Evolutionary conservation across 2,329 filamentous ascomycete genomes (phyloP), one percentile per base, ranked within the genome.

Genomic region (Xylariaceae sp.): DNA sequence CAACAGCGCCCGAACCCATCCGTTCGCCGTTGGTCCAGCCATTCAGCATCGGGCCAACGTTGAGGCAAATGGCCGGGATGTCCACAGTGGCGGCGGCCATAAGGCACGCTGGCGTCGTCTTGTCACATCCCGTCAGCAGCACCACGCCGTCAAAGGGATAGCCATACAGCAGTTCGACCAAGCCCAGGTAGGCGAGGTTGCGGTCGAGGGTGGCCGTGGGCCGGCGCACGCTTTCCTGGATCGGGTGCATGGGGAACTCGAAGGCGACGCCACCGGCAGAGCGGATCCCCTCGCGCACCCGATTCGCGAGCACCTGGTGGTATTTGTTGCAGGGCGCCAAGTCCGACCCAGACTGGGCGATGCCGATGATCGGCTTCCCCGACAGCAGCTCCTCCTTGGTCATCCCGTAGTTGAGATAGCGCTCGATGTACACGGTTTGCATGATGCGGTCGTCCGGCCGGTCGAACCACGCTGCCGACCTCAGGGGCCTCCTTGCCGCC

Each of bases 21-120:
- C 71, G 63, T 30, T 73, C 65, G 6, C 66, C 70, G 21, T 71
- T 68, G 10, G 70, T 58, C 57, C 75, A 76, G 3, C 76, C 76
- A 56, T 79, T 79, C 19, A 79, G 65, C 76, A 79, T 79, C 1
- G 76, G 76, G 1, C 76, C 76, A 21, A 79, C 76, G 49, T 79
- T 79, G 49, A 79, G 68, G 60, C 74, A 77, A 49, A 79, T 74
- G 8, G 76, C 72, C 1, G 76, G 76, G 16, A 79, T 76, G 56
- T 79, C 77, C 63, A 79, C 70, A 2, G 76, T 78, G 37, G 76
- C 75, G 4, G 76, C 76, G 13, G 76, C 76, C 76, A 79, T 79
- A 44, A 79, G 64, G 48, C 70, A 74, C 13, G 75, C 76, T 13
- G 76, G 76, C 0, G 76, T 78, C 5, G 76, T 79, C 70, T 79